Base-by-base conservation (phyloP, 208 protist species). In the Trypanosoma scelopori region DNA sequence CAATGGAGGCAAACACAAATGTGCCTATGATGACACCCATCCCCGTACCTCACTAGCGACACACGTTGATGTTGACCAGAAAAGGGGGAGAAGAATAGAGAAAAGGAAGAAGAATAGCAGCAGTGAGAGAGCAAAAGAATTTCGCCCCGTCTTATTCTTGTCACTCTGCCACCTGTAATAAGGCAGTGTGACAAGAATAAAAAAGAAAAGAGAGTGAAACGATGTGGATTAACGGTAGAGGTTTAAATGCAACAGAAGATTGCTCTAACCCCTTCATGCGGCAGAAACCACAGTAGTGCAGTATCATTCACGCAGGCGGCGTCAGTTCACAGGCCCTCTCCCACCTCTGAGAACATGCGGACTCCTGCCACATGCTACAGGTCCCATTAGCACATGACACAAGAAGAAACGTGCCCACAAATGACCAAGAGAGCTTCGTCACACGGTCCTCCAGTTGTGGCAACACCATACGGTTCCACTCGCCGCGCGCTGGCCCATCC, bases 341-440 rank as follows among this genome's bases (percentile, higher is more conserved):
- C 85, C 90, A 93, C 41, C 57, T 77, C n/a, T 78, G 82, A 23
- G 64, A 47, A 5, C 28, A 65, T 23, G 72, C 22, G 7, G 79
- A 76, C 63, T 96, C 85, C 66, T 81, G 81, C 79, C 82, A 96
- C 78, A 93, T 84, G 50, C 74, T 76, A 22, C 78, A 81, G 13
- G 81, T 89, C 35, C 84, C 85, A 59, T 92, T 82, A 13, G 82
- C 85, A 65, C 80, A 85, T 32, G 85, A 92, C 7, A 92, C 84
- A 35, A 92, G 71, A 23, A 96, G 58, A 55, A 94, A 89, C 1
- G 84, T 92, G 7, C 91, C 91, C 22, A 84, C 74, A 32, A 79
- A 61, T 28, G 91, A 96, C 87, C 91, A 96, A 41, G 87, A 92
- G 27, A 96, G 77, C 45, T 80, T 77, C 56, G 87, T 91, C 32